Percentiles rank a stretch among this genome's conserved stretches.
These are phyloP conservation scores for Apostasia shenzhenica DNA, from an alignment of 106 monocot genomes.

Conservation along the genomic window DNA sequence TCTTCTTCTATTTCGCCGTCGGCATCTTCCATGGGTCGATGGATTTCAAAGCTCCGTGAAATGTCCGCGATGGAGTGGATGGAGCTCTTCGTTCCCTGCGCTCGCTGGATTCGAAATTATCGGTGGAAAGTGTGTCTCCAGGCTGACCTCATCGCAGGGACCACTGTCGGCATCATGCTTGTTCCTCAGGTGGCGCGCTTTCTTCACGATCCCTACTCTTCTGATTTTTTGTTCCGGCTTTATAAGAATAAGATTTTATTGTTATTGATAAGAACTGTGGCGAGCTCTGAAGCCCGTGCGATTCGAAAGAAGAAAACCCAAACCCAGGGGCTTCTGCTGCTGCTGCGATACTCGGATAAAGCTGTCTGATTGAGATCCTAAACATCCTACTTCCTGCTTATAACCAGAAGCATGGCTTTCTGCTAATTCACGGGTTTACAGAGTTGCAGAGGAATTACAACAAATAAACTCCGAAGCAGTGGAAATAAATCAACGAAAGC, in stretches of 20 bases:
- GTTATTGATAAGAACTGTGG: too few species aligned
- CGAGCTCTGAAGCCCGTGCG: too few species aligned
- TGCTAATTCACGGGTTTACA: too few species aligned
- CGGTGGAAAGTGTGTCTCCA: slow-evolving; percentile 61
- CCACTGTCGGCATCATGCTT: slow-evolving; percentile 98
- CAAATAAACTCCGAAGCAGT: too few species aligned
- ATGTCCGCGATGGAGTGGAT: slow-evolving; percentile 52
- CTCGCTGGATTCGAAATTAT: slow-evolving; percentile 78
- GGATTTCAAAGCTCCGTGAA: slow-evolving; percentile 16
- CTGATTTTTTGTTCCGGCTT: background rate
- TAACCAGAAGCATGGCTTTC: too few species aligned
- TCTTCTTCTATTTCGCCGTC: slow-evolving; percentile 2
- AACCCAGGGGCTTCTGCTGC: too few species aligned
- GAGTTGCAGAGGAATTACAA: too few species aligned
- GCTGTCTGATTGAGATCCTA: too few species aligned
- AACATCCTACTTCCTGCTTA: too few species aligned
- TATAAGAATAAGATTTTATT: background rate
- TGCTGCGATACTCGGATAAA: too few species aligned
- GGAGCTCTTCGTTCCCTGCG: slow-evolving; percentile 63
- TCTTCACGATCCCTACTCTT: background rate
- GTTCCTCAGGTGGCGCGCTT: slow-evolving; percentile 65
- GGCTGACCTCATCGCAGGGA: slow-evolving; percentile 83
- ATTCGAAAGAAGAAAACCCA: too few species aligned
- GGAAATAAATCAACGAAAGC: too few species aligned
- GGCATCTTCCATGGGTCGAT: slow-evolving; percentile 6